Conservation (phyloP, 2,329 filamentous ascomycete genomes). For the Xylariaceae sp. region DNA sequence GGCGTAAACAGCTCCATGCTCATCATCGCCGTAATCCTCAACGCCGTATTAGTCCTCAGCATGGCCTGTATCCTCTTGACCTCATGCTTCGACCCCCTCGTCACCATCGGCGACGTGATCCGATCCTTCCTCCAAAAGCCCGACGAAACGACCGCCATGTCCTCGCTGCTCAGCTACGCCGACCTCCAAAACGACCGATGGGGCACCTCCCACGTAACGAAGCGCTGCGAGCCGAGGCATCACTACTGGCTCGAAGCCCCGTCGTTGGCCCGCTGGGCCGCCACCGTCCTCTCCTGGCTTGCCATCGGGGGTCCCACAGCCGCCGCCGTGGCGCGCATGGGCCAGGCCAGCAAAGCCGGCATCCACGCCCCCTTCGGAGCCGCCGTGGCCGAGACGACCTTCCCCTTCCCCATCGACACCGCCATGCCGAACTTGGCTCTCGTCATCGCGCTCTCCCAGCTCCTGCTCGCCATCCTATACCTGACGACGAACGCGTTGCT, state of each 20-base stretch:
- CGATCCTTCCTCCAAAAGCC: conserved; percentile 30
- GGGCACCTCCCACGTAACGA: conserved; percentile 36
- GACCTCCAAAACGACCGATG: conserved; percentile 42
- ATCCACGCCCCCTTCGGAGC: conserved; percentile 36
- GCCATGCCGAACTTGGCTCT: conserved; percentile 31
- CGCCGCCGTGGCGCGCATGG: conserved; percentile 36
- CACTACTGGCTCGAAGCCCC: conserved; percentile 44
- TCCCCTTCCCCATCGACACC: conserved; percentile 22
- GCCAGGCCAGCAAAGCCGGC: conserved; percentile 16
- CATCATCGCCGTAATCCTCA: conserved; percentile 32
- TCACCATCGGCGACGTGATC: conserved; percentile 31
- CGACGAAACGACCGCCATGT: conserved; percentile 31
- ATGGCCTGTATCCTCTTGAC: conserved; percentile 26
- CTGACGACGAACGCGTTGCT: conserved; percentile 43
- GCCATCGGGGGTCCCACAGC: conserved; percentile 35
- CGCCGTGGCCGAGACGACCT: conserved; percentile 34
- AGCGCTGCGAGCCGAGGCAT: conserved; percentile 37
- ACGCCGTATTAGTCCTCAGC: conserved; percentile 26
- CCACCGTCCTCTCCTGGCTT: conserved; percentile 38
- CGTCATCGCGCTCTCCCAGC: conserved; percentile 43
- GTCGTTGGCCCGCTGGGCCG: conserved; percentile 39
- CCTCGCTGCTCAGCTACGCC: conserved; percentile 42
- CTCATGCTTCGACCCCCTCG: conserved; percentile 29
- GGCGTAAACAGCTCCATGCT: conserved; percentile 41
- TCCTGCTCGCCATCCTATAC: conserved; percentile 45